Evolutionary conservation across 192 early-diverging fungal genomes (phyloP).

Genomic region (Dissophora ornata): DNA sequence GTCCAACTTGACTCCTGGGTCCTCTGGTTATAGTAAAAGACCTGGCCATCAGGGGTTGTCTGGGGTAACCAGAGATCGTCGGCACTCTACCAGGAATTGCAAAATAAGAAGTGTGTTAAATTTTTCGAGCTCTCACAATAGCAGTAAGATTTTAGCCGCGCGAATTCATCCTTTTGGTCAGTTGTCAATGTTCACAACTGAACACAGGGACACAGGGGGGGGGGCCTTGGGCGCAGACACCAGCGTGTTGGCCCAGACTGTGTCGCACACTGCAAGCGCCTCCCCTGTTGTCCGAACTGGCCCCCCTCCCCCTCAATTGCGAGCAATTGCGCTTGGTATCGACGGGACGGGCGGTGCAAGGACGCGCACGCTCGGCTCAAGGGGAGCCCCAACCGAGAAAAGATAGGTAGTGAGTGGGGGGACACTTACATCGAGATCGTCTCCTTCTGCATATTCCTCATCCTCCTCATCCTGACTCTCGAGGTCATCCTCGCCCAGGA

Average conservation of each 20-base stretch:
- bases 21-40: conserved; percentile 59
- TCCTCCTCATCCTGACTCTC: conserved; percentile 37
- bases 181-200: no score
- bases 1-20: conserved; percentile 59
- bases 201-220: no score
- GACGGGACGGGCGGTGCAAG: no score
- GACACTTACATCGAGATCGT: conserved; percentile 43
- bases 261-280: no score
- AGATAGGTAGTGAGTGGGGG: conserved; percentile 3
- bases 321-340: no score
- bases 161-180: no score
- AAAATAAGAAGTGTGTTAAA: neutral
- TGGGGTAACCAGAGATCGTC: conserved; percentile 58
- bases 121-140: neutral
- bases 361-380: no score
- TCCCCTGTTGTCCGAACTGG: no score
- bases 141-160: no score
- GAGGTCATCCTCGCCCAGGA: conserved; percentile 62
- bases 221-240: no score
- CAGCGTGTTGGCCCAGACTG: neutral
- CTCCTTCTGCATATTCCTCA: conserved; percentile 44
- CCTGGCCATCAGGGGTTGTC: conserved; percentile 60
- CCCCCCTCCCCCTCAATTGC: no score
- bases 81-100: conserved; percentile 11
- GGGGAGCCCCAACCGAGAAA: neutral